Base-by-base conservation (phyloP, 2,329 filamentous ascomycete species). In the Beauveria sp. region DNA sequence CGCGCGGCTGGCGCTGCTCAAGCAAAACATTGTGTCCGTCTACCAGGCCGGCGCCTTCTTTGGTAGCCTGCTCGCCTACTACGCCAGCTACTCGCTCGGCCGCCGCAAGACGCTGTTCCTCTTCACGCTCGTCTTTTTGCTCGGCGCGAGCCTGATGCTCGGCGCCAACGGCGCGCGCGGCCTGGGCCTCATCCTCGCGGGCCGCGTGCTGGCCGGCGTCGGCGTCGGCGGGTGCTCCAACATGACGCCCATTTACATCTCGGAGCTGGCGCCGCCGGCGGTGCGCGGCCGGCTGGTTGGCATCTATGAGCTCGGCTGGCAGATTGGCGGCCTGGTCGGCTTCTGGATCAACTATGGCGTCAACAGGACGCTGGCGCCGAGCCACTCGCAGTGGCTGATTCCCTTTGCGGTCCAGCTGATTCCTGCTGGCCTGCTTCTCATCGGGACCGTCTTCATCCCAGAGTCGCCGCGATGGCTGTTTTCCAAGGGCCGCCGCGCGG, bases 41-140 rank as follows among this genome's bases (percentile, higher is more conserved):
- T 92, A 91, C 75, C 90, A 93, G 73, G 90, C 90, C 10, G 90
- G 90, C 62, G 89, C 89, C 63, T 92, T 94, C 76, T 92, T 93
- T 67, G 90, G 90, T 55, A 84, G 86, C n/a, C 75, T 91, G 46
- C 80, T 83, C 63, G 88, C 85, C 61, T 92, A 89, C 66, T 79
- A 77, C 9, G 80, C 84, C 40, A 85, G 82, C 34, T 85, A 88
- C 76, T 89, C 82, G 70, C 76, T 87, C 64, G 89, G 89, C 30
- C 82, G 89, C 24, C 84, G 83, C 67, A 82, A 79, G 69, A 87
- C 84, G 24, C 77, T 92, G 2, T 75, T 85, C 64, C 64, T 85
- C 52, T 88, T 86, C 70, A 75, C 80, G 2, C 59, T 81, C 40
- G 66, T 92, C 64, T 92, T 92, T 72, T 79, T 84, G 58, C 68